These are phyloP conservation scores for Trametes villosa DNA, from an alignment of 768 basidiomycete species.

Conservation along the genomic window DNA sequence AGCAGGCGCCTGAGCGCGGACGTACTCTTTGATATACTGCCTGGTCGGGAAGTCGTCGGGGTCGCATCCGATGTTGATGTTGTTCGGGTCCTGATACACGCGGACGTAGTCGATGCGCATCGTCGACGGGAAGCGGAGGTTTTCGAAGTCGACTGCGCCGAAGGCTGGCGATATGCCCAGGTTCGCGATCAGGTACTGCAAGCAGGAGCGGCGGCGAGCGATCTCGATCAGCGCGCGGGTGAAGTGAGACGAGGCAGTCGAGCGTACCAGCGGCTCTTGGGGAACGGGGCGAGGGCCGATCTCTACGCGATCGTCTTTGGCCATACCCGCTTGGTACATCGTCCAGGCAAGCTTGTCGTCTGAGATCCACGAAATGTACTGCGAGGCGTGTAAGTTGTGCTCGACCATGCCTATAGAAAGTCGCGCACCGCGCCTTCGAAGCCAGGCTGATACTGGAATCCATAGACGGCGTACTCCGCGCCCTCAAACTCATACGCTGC, in stretches of 20 bases:
- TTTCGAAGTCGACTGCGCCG: slow-evolving; percentile 55
- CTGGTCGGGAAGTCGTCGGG: slow-evolving; percentile 74
- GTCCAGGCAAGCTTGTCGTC: slow-evolving; percentile 71
- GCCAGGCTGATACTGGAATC: slow-evolving; percentile 83
- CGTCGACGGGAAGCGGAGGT: slow-evolving; percentile 53
- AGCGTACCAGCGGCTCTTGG: slow-evolving; percentile 82
- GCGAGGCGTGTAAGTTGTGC: neutral
- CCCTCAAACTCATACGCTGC: slow-evolving; percentile 63
- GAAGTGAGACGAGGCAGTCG: neutral
- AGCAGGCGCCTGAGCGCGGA: neutral
- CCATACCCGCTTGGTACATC: slow-evolving; percentile 63
- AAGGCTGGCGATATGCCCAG: slow-evolving; percentile 67
- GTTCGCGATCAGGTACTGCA: slow-evolving; percentile 58
- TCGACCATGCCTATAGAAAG: slow-evolving; percentile 62
- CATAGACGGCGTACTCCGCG: slow-evolving; percentile 69
- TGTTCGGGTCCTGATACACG: slow-evolving; percentile 63
- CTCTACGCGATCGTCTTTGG: slow-evolving; percentile 54
- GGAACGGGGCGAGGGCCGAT: slow-evolving; percentile 74
- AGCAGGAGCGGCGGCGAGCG: too few species aligned
- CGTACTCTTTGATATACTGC: slow-evolving; percentile 76
- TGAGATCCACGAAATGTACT: slow-evolving; percentile 85
- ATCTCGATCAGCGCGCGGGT: neutral
- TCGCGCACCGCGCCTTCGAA: slow-evolving; percentile 57
- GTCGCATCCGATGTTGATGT: slow-evolving; percentile 66
- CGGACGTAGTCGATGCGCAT: slow-evolving; percentile 86